Evolutionary conservation across 768 basidiomycete genomes (phyloP).

Genomic region (Boletus vermiculosoides): DNA sequence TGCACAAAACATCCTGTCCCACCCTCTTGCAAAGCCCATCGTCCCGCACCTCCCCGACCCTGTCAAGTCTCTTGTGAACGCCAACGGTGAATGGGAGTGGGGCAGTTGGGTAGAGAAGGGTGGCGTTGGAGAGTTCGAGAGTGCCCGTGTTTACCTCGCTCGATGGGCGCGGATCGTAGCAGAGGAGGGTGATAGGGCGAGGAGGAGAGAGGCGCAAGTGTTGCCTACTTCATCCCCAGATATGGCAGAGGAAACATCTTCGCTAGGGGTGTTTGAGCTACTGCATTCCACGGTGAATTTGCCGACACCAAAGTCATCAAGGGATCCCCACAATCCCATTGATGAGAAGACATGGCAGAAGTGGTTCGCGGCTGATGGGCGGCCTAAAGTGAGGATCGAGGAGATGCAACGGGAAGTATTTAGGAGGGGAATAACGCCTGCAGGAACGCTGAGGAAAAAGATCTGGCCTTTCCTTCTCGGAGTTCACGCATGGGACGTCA

Average conservation of each 20-base stretch:
- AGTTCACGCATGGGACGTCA: conserved; percentile 78
- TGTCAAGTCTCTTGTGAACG: conserved; percentile 85
- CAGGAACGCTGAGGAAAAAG: conserved; percentile 58
- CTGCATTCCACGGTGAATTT: conserved; percentile 76
- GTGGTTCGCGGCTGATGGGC: conserved; percentile 77
- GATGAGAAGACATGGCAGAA: conserved; percentile 67
- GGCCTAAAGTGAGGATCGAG: conserved; percentile 60
- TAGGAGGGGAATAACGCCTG: conserved; percentile 60
- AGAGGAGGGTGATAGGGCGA: conserved; percentile 92
- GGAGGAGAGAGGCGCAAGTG: conserved; percentile 74
- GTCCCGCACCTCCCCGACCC: conserved; percentile 95
- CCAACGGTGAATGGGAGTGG: conserved; percentile 90
- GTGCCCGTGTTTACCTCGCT: conserved; percentile 92
- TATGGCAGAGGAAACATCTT: conserved; percentile 61
- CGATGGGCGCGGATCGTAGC: conserved; percentile 97
- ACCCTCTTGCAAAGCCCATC: conserved; percentile 94
- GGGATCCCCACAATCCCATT: conserved; percentile 77
- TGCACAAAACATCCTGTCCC: conserved; percentile 91
- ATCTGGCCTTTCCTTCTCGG: conserved; percentile 92
- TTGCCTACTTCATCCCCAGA: conserved; percentile 52
- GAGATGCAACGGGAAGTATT: conserved; percentile 81
- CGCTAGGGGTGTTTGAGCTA: conserved; percentile 86
- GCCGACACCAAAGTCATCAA: conserved; percentile 77
- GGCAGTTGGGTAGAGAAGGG: conserved; percentile 91
- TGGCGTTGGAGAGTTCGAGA: conserved; percentile 94